Percentiles rank a stretch among this genome's conserved stretches.
These are phyloP conservation scores for Nidula microcarpa DNA, from an alignment of 768 basidiomycete genomes.

Conservation along the genomic window DNA sequence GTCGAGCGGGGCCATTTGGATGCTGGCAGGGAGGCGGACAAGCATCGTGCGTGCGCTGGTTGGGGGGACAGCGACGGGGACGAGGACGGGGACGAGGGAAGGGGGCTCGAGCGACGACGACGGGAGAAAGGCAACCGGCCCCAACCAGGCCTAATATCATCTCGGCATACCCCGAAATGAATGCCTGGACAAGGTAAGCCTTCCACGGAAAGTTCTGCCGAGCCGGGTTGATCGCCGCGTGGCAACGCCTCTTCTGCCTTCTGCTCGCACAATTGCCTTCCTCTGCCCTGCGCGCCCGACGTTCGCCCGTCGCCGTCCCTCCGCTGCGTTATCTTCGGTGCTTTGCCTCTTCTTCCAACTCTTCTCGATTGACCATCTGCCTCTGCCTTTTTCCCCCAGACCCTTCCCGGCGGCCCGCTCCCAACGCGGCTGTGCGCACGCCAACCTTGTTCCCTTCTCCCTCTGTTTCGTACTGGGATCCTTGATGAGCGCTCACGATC, in stretches of 20 bases:
- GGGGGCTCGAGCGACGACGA: not conserved
- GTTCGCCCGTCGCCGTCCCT: not conserved
- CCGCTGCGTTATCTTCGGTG: not conserved
- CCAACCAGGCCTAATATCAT: not conserved
- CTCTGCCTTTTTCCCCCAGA: not conserved
- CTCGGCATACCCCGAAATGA: not conserved
- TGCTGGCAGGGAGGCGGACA: conserved; percentile 9
- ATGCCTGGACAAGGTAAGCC: not conserved
- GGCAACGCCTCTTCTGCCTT: not conserved
- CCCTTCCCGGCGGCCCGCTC: not conserved
- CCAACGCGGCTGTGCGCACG: not conserved
- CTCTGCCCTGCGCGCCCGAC: not conserved
- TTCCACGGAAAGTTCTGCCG: not conserved
- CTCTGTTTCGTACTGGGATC: not conserved
- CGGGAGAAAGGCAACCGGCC: not conserved
- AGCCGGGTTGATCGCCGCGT: not conserved
- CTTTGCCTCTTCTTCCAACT: not conserved
- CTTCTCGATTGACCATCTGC: not conserved
- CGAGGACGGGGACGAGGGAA: not conserved
- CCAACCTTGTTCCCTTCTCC: not conserved
- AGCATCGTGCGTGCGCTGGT: conserved; percentile 13
- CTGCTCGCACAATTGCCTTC: not conserved
- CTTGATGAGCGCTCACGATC: not conserved
- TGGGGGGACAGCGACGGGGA: not conserved
- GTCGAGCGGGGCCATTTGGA: conserved; percentile 9